These are phyloP conservation scores for Saccharomycopsis javanensis DNA, from an alignment of 805 yeast genomes.

Conservation along the genomic window DNA sequence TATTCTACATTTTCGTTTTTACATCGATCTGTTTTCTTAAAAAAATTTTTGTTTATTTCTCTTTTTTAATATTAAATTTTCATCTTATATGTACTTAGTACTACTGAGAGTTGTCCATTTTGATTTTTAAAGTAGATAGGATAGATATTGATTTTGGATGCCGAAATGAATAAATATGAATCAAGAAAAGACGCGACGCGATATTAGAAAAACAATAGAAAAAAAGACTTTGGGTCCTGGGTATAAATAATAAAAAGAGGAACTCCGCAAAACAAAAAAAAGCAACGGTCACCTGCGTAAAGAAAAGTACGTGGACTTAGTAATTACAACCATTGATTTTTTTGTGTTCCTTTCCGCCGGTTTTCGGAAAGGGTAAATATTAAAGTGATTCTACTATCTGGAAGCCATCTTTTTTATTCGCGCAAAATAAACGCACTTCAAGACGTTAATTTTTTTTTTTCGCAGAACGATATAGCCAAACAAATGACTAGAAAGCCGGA, in stretches of 20 bases:
- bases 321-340: too few species aligned
- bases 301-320: neutral
- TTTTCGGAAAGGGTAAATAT: neutral
- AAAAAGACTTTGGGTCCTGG: neutral
- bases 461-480: neutral
- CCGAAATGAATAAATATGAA: too few species aligned
- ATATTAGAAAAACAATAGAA: too few species aligned
- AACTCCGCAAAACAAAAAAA: neutral
- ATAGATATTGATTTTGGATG: too few species aligned
- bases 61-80: too few species aligned
- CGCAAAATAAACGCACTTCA: slow-evolving; percentile 1
- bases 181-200: neutral
- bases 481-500: too few species aligned
- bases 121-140: too few species aligned
- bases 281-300: neutral
- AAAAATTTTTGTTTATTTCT: too few species aligned
- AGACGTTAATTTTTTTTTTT: neutral
- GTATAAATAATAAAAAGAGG: neutral
- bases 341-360: neutral
- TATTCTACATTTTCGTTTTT: too few species aligned
- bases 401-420: neutral
- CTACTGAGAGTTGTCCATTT: too few species aligned
- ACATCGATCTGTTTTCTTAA: too few species aligned
- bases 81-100: too few species aligned
- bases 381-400: neutral